A percentile compares a stretch with the other conserved stretches of the same genome.
phyloP scores from a whole-genome alignment of 805 yeast species.

The Candida andamanensis region DNA sequence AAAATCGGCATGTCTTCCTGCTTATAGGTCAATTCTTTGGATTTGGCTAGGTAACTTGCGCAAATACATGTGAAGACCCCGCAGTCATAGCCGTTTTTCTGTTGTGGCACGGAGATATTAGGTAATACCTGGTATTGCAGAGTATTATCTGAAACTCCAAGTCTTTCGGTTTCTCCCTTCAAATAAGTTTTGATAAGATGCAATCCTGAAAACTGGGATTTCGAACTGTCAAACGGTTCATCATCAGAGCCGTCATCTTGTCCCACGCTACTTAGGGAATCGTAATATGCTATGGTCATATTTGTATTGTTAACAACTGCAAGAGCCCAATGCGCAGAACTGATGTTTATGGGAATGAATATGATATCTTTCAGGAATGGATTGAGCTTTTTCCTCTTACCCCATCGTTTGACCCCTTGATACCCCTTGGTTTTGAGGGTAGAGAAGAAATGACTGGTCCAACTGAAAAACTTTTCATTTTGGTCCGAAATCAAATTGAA shows the following conservation, averaged over 20 bases:
- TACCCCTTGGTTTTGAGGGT: conserved; percentile 71
- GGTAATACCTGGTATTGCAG: conserved; percentile 21
- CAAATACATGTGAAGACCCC: conserved; percentile 89
- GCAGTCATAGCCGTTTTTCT: conserved; percentile 87
- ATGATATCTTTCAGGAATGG: conserved; percentile 61
- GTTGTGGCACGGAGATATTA: conserved; percentile 60
- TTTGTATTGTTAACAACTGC: conserved; percentile 66
- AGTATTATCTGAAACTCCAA: conserved; percentile 18
- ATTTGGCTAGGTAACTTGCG: conserved; percentile 56
- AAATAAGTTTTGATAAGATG: conserved; percentile 55
- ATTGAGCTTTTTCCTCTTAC: conserved; percentile 26
- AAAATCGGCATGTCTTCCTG: conserved; percentile 67
- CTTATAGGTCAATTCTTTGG: conserved; percentile 45
- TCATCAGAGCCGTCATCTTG: conserved; percentile 15
- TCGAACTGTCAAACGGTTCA: conserved; percentile 8
- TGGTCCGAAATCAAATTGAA: conserved; percentile 49
- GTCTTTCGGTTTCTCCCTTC: conserved; percentile 58
- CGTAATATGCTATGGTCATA: conserved; percentile 63
- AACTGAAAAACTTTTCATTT: conserved; percentile 47
- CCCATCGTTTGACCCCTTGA: conserved; percentile 35
- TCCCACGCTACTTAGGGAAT: conserved; percentile 57
- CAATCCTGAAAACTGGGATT: conserved; percentile 23
- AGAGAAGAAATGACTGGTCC: conserved; percentile 86
- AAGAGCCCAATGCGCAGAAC: conserved; percentile 87
- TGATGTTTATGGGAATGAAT: conserved; percentile 80